Base-by-base conservation (phyloP, 2,329 filamentous ascomycete species). In the Lecanicillium sp. region DNA sequence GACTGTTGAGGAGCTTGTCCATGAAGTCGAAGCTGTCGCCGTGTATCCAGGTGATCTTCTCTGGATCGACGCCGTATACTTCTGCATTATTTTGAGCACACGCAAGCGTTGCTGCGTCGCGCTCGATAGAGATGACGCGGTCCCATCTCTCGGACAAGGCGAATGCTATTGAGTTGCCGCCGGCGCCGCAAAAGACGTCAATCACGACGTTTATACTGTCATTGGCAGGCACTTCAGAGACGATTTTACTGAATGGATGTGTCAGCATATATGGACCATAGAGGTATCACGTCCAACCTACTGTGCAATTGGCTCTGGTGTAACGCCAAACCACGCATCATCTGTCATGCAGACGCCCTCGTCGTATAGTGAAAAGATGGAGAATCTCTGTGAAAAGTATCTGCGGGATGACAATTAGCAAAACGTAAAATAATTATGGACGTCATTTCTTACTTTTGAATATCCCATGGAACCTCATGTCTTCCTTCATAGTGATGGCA, bases 261-360 rank as follows among this genome's bases (percentile, higher is more conserved):
- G 43, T 57, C 15, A 55, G 48, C 37, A 37, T 14, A 37, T 14
- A 25, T 4, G 6, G 7, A 22, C 4, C 36, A 9, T 14, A 28
- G 7, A 14, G 22, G 15, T 18, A 6, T 13, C 9, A 13, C 13
- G 11, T 42, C n/a, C n/a, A n/a, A 64, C 70, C 52, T 67, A 92
- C 85, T 73, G 79, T 43, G 92, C 92, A 19, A 98, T 78, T 4
- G 85, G 84, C 59, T 98, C 90, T 12, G 92, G 89, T 0, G 94
- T 98, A 7, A 96, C 89, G 40, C 89, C 92, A 58, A 92, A 98
- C 92, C 92, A 98, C 38, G 88, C 84, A 62, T 90, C 83, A 57
- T 94, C 81, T 1, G 94, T 98, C 71, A 98, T 78, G 68, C 80
- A 83, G 48, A 98, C 75, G 40, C 88, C 90, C 42, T 89, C 74